Percentiles rank a stretch among this genome's conserved stretches.
Conservation (phyloP, 2,329 filamentous ascomycete genomes). For the Fusarium humuli region DNA sequence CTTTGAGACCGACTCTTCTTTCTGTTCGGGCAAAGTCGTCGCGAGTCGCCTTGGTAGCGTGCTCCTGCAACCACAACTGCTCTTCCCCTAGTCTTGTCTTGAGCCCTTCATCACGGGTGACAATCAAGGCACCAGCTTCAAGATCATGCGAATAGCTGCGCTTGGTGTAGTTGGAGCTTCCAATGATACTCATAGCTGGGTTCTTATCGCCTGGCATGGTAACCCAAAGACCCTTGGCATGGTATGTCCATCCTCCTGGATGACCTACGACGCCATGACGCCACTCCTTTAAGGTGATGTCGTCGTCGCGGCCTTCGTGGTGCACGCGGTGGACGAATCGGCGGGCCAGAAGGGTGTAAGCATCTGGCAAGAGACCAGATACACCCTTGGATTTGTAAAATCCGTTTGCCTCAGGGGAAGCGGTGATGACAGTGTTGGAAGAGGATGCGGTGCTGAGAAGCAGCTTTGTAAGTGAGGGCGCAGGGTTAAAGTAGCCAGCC, state of each 20-base stretch:
- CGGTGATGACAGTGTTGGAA: slow-evolving; percentile 87
- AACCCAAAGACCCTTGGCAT: slow-evolving; percentile 96
- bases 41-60: slow-evolving; percentile 75
- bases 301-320: slow-evolving; percentile 59
- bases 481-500: slow-evolving; percentile 98
- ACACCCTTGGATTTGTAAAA: slow-evolving; percentile 92
- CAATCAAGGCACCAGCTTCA: slow-evolving; percentile 87
- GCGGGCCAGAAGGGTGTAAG: slow-evolving; percentile 89
- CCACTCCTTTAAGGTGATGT: slow-evolving; percentile 88
- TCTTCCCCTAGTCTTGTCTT: slow-evolving; percentile 82
- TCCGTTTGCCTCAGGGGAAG: slow-evolving; percentile 92
- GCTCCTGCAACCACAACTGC: slow-evolving; percentile 80
- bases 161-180: slow-evolving; percentile 96
- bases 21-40: slow-evolving; percentile 86
- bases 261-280: slow-evolving; percentile 82
- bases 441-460: slow-evolving; percentile 78
- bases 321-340: slow-evolving; percentile 77
- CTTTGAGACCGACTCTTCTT: slow-evolving; percentile 84
- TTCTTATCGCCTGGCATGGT: slow-evolving; percentile 73
- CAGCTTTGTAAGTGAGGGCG: slow-evolving; percentile 81
- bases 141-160: slow-evolving; percentile 92
- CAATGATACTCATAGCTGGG: slow-evolving; percentile 84
- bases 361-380: slow-evolving; percentile 88
- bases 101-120: slow-evolving; percentile 80
- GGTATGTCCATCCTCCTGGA: slow-evolving; percentile 93